Conservation (phyloP, 495 filamentous ascomycete genomes). For the Geopyxis carbonaria region DNA sequence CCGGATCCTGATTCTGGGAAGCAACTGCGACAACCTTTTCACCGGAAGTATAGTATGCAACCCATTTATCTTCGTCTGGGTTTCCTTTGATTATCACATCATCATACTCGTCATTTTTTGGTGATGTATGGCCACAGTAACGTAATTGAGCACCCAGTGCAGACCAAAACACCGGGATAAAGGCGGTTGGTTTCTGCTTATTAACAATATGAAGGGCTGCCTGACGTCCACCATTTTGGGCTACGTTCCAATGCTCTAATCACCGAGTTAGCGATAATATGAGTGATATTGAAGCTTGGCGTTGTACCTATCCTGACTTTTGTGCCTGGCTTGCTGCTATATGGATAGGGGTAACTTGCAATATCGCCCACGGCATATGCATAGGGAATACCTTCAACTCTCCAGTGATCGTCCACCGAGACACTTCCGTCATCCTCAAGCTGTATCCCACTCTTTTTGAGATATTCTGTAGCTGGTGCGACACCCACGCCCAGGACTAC, state of each 20-base stretch:
- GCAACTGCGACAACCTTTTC: slow-evolving; percentile 85
- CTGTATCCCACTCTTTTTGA: slow-evolving; percentile 48
- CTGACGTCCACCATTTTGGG: slow-evolving; percentile 71
- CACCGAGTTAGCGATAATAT: slow-evolving; percentile 24
- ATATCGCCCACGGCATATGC: slow-evolving; percentile 95
- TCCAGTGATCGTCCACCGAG: slow-evolving; percentile 57
- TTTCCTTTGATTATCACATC: slow-evolving; percentile 62
- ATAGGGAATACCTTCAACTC: slow-evolving; percentile 51
- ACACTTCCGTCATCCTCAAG: slow-evolving; percentile 71
- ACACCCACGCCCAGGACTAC: slow-evolving; percentile 87
- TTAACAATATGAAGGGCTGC: slow-evolving; percentile 59
- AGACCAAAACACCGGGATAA: slow-evolving; percentile 93
- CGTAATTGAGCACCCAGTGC: slow-evolving; percentile 75
- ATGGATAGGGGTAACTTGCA: slow-evolving; percentile 81
- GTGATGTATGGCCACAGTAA: slow-evolving; percentile 71
- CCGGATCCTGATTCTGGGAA: slow-evolving; percentile 74
- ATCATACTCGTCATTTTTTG: slow-evolving; percentile 48
- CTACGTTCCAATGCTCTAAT: slow-evolving; percentile 98
- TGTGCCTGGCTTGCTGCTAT: slow-evolving; percentile 28
- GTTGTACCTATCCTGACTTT: slow-evolving; percentile 14
- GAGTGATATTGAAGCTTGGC: too few relatives aligned
- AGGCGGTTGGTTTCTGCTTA: slow-evolving; percentile 42
- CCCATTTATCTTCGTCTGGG: slow-evolving; percentile 65
- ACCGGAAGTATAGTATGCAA: slow-evolving; percentile 73
- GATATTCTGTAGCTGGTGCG: slow-evolving; percentile 64